phyloP scores from a whole-genome alignment of 768 basidiomycete species.

The Leccinum variicolor region DNA sequence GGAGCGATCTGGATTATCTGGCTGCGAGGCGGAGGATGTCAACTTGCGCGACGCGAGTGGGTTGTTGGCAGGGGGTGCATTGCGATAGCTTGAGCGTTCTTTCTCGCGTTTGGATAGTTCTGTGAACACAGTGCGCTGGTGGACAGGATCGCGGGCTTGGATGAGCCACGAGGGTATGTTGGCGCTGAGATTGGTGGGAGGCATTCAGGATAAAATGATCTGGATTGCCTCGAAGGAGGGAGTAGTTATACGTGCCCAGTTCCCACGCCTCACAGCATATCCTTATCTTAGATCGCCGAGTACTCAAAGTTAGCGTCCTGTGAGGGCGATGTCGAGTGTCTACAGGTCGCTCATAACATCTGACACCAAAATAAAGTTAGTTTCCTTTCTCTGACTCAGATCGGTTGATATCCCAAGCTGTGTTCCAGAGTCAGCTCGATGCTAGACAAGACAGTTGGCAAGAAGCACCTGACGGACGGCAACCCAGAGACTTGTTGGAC shows the following conservation, averaged over 20 bases:
- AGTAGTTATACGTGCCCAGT: background rate
- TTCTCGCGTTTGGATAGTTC: slow-evolving; percentile 39
- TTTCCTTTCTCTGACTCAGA: slow-evolving; percentile 35
- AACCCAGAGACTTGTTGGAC: slow-evolving; percentile 84
- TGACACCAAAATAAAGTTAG: slow-evolving; percentile 31
- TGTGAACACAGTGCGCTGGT: slow-evolving; percentile 31
- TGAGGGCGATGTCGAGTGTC: slow-evolving; percentile 17
- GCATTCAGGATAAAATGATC: background rate
- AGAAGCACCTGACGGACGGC: slow-evolving; percentile 65
- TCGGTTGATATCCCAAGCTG: slow-evolving; percentile 6
- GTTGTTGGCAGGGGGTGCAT: slow-evolving; percentile 13
- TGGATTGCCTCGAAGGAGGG: background rate
- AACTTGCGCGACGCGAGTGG: slow-evolving; percentile 4
- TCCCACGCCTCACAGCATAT: background rate
- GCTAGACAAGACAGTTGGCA: slow-evolving; percentile 68
- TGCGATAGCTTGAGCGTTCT: slow-evolving; percentile 31
- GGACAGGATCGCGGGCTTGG: slow-evolving; percentile 4
- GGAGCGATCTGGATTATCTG: slow-evolving; percentile 18
- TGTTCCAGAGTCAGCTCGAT: slow-evolving; percentile 70
- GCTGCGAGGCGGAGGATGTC: slow-evolving; percentile 5
- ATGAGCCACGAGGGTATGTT: slow-evolving; percentile 17
- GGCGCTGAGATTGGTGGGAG: background rate
- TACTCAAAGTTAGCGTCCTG: too few species aligned
- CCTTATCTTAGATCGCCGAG: background rate
- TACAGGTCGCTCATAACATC: slow-evolving; percentile 22